A percentile compares a stretch with the other conserved stretches of the same genome.
phyloP scores from a whole-genome alignment of 495 filamentous ascomycete genomes.

The Evernia prunastri region DNA sequence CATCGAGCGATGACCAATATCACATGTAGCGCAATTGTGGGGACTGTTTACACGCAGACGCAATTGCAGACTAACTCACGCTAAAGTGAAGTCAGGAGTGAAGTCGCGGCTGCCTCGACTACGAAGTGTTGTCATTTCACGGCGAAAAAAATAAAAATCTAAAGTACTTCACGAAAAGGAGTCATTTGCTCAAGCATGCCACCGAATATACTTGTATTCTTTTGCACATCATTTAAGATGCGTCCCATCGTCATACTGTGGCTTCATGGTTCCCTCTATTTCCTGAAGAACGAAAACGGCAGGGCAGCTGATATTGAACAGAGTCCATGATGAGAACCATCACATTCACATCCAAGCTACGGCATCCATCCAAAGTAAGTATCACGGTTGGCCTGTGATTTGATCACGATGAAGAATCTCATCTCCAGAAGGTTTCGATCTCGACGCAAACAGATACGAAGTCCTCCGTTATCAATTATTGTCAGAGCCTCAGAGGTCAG shows the following conservation, averaged over 20 bases:
- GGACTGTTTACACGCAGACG: background rate
- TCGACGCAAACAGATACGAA: background rate
- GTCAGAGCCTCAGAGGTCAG: too few relatives aligned
- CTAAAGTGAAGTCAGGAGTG: background rate
- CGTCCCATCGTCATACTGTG: background rate
- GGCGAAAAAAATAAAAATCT: too few relatives aligned
- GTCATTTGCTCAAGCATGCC: background rate
- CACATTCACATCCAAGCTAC: background rate
- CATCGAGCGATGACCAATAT: background rate
- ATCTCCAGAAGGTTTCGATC: background rate
- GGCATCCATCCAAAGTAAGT: background rate
- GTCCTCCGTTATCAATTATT: background rate
- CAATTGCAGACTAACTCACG: background rate
- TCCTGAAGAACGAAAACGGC: background rate
- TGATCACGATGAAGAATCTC: background rate
- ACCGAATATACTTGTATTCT: background rate
- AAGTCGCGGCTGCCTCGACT: constrained; percentile 1
- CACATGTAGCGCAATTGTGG: background rate
- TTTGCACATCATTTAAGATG: background rate
- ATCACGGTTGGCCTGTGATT: background rate
- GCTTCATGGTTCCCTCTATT: background rate
- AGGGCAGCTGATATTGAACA: background rate
- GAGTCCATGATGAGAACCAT: background rate
- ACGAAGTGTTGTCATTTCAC: background rate
- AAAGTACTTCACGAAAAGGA: background rate